phyloP scores from a whole-genome alignment of 306 rosid species.

The Fragaria ananassa region DNA sequence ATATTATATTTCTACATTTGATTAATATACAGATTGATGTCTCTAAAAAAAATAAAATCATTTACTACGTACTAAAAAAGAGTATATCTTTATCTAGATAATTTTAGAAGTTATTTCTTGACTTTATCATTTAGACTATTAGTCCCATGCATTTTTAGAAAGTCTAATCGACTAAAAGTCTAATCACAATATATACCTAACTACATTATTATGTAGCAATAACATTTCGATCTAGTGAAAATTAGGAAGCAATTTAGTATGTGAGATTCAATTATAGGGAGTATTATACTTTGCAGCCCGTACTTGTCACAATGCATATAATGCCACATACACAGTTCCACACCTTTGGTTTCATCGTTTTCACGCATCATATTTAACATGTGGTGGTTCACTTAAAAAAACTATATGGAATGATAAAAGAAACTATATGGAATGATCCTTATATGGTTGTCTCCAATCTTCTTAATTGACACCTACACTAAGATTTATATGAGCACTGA shows the following conservation, averaged over 20 bases:
- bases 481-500: constrained; percentile 5
- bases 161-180: background rate
- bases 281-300: background rate
- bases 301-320: background rate
- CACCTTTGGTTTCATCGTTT: background rate
- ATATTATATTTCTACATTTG: too few relatives aligned
- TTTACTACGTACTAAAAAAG: too few relatives aligned
- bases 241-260: background rate
- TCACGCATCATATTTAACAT: background rate
- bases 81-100: too few relatives aligned
- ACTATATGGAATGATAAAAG: background rate
- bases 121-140: background rate
- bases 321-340: too few relatives aligned
- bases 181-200: background rate
- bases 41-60: too few relatives aligned
- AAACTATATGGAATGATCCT: background rate
- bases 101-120: too few relatives aligned
- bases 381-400: background rate
- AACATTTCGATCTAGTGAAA: background rate
- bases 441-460: background rate
- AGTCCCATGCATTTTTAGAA: background rate
- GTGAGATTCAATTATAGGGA: background rate
- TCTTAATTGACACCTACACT: background rate
- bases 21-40: too few relatives aligned
- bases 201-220: background rate